Evolutionary conservation across 768 basidiomycete species (phyloP).

Genomic region (Rhodotorula babjevae): DNA sequence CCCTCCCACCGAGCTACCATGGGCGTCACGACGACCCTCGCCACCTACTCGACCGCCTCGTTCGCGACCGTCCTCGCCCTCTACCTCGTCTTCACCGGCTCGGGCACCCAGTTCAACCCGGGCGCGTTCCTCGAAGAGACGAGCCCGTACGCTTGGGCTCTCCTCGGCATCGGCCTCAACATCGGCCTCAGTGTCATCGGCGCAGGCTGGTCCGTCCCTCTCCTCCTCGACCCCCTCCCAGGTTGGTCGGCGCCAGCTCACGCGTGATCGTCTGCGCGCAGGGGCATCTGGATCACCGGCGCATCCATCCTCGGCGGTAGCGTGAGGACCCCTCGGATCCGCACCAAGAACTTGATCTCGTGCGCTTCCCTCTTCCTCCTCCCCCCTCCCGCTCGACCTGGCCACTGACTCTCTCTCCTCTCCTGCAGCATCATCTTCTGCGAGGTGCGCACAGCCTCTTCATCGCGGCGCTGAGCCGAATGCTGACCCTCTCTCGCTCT

Average conservation of each 20-base stretch:
- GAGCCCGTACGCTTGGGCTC: conserved; percentile 87
- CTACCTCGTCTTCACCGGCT: conserved; percentile 38
- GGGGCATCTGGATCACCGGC: conserved; percentile 97
- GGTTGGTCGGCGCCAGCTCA: background rate
- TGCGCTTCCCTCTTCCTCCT: conserved; percentile 45
- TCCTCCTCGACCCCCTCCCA: too few species aligned
- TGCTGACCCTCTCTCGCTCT: background rate
- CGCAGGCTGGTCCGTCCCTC: conserved; percentile 75
- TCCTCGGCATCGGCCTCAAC: conserved; percentile 83
- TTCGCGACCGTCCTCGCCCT: conserved; percentile 17
- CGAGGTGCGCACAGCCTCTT: conserved; percentile 52
- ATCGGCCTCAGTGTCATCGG: conserved; percentile 90
- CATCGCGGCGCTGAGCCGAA: too few species aligned
- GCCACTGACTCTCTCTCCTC: background rate
- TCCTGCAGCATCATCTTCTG: conserved; percentile 87
- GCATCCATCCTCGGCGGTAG: conserved; percentile 95
- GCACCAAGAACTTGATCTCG: conserved; percentile 98
- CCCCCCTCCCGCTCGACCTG: background rate
- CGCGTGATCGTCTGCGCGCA: conserved; percentile 44
- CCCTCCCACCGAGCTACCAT: background rate
- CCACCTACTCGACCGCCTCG: conserved; percentile 10
- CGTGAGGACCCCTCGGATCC: conserved; percentile 84
- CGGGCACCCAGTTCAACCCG: conserved; percentile 66
- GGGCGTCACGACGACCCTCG: conserved; percentile 4
- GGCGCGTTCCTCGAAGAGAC: conserved; percentile 90